A percentile compares a stretch with the other conserved stretches of the same genome.
phyloP scores from a whole-genome alignment of 805 yeast species.

The Sugiyamaella americana region DNA sequence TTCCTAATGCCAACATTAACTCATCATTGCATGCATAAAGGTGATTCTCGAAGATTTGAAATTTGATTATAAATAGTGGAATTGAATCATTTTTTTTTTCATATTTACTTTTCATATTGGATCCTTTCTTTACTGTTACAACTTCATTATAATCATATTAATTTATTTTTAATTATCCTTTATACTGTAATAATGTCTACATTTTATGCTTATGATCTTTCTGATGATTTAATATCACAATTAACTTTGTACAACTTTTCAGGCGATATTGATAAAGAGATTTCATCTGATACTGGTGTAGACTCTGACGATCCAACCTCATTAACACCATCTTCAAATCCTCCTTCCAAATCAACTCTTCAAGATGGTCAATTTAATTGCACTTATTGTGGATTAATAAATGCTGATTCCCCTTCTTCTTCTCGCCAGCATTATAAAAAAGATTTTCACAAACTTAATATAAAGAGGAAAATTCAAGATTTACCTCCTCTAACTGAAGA shows the following conservation, averaged over 20 bases:
- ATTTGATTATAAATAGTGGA: too few relatives aligned
- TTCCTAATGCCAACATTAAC: too few relatives aligned
- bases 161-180: neutral
- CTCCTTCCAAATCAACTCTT: slow-evolving; percentile 1
- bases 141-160: neutral
- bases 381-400: slow-evolving; percentile 14
- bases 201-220: slow-evolving; percentile 12
- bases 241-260: slow-evolving; percentile 1
- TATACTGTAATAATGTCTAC: neutral
- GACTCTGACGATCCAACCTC: slow-evolving; percentile 4
- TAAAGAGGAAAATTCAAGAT: slow-evolving; percentile 46
- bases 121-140: neutral
- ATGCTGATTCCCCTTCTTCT: slow-evolving; percentile 1
- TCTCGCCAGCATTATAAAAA: slow-evolving; percentile 46
- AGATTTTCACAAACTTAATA: slow-evolving; percentile 54
- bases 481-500: slow-evolving; percentile 45
- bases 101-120: too few relatives aligned
- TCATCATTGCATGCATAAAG: too few relatives aligned
- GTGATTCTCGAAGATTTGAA: too few relatives aligned
- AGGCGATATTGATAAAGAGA: neutral
- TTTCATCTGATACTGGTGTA: neutral
- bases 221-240: slow-evolving; percentile 9
- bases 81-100: too few relatives aligned
- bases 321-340: neutral
- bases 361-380: slow-evolving; percentile 9